Evolutionary conservation across 108 stramenopile genomes (phyloP).

Genomic region (Asterionellopsis glacialis): DNA sequence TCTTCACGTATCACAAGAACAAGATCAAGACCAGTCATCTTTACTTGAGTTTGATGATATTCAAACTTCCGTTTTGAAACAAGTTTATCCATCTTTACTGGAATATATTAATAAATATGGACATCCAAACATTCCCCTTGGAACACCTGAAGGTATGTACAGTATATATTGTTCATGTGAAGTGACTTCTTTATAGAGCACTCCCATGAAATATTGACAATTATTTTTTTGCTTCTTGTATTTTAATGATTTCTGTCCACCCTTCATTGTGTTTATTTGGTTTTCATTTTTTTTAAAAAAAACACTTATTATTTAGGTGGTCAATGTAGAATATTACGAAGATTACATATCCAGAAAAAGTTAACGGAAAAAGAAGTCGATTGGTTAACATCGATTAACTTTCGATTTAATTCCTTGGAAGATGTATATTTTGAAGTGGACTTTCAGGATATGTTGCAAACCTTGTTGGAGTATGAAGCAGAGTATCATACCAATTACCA

Average conservation of each 20-base stretch:
- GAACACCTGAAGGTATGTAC: conserved; percentile 54
- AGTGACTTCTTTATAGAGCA: no score
- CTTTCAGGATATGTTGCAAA: conserved; percentile 58
- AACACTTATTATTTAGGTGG: no score
- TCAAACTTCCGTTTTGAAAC: conserved; percentile 48
- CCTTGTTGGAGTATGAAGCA: conserved; percentile 47
- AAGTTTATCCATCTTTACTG: conserved; percentile 53
- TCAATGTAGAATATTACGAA: conserved; percentile 57
- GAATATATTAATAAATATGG: conserved; percentile 49
- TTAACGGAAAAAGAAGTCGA: conserved; percentile 42
- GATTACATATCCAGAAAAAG: conserved; percentile 67
- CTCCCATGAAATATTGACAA: no score
- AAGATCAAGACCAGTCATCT: no score
- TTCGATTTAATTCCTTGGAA: conserved; percentile 65
- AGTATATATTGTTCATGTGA: no score
- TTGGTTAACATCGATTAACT: conserved; percentile 47
- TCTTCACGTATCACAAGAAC: no score
- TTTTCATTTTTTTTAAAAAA: no score
- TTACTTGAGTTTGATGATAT: conserved; percentile 1
- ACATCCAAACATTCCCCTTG: conserved; percentile 76
- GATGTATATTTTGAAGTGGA: conserved; percentile 73
- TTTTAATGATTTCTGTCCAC: no score
- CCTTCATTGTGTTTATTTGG: no score
- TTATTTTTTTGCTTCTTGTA: no score
- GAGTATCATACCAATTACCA: conserved; percentile 49